Evolutionary conservation across 805 yeast species (phyloP), one percentile per base, ranked within the genome.

Genomic region (Barnettozyma salicaria): DNA sequence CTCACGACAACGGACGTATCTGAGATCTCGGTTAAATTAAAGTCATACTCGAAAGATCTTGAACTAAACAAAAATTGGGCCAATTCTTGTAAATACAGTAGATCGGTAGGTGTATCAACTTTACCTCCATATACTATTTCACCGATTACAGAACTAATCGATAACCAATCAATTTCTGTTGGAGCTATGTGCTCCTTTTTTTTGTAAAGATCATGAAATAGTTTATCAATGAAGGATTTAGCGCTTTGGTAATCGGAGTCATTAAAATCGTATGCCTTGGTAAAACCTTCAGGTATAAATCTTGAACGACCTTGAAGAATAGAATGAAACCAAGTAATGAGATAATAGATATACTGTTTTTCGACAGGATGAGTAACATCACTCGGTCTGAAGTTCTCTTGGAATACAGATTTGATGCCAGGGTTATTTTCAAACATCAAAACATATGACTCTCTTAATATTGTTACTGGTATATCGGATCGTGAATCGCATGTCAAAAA

Each of bases 321-420:
- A 0, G 83, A 68, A 52, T 85, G 94, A 43, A 72, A 70, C 95
- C 95, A 85, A 0, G 76, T 65, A 5, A 83, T 45, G 19, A 80
- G 55, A 45, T 80, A 75, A 41, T 61, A 66, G 3, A 80, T 47
- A 35, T 73, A 68, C 3, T 59, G 55, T 26, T 68, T 59, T 40
- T 76, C 80, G 5, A 60, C 54, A 0, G 77, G 74, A 41, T 12
- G 43, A 23, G 20, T 45, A 27, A 6, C 52, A 53, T 38, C 17
- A 37, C 20, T 38, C 42, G 47, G 43, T 34, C 37, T 25, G 46
- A 53, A 14, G 41, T 42, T 31, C 40, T 50, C 41, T 26, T 36
- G 38, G 52, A 84, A 50, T 12, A 67, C 56, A 2, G 63, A 56
- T 48, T 70, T 75, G 34, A 85, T 51, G 6, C 86, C 86, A 0